Conservation (phyloP, 345 rosid genomes). For the Jatropha curcas region DNA sequence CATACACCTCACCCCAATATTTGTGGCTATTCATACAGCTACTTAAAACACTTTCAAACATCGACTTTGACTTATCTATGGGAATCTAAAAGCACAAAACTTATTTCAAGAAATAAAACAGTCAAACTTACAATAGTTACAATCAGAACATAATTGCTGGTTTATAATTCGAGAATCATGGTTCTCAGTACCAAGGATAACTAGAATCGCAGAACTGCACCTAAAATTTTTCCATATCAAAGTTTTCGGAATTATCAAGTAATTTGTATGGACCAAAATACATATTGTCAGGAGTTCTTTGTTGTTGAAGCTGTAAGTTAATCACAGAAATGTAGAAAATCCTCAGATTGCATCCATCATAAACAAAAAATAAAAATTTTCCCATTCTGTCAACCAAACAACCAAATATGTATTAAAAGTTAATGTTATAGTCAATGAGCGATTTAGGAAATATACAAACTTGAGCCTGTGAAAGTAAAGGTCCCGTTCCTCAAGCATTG, state of each 20-base stretch:
- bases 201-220: no score
- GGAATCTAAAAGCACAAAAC: not conserved
- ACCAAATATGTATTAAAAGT: not conserved
- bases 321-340: not conserved
- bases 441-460: conserved; percentile 44
- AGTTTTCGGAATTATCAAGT: not conserved
- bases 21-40: not conserved
- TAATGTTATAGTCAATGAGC: conserved; percentile 1
- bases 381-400: not conserved
- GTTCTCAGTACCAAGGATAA: not conserved
- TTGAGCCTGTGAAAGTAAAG: conserved; percentile 96
- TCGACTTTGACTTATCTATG: not conserved
- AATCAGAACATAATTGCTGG: not conserved
- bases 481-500: conserved; percentile 95
- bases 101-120: not conserved
- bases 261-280: not conserved
- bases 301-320: not conserved
- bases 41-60: not conserved
- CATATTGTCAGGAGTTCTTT: not conserved
- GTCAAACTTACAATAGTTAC: not conserved
- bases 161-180: not conserved
- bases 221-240: not conserved
- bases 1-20: not conserved
- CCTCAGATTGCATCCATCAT: not conserved
- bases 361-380: not conserved